Conservation (phyloP, 2,329 filamentous ascomycete genomes). For the Ophiostoma perfectum region DNA sequence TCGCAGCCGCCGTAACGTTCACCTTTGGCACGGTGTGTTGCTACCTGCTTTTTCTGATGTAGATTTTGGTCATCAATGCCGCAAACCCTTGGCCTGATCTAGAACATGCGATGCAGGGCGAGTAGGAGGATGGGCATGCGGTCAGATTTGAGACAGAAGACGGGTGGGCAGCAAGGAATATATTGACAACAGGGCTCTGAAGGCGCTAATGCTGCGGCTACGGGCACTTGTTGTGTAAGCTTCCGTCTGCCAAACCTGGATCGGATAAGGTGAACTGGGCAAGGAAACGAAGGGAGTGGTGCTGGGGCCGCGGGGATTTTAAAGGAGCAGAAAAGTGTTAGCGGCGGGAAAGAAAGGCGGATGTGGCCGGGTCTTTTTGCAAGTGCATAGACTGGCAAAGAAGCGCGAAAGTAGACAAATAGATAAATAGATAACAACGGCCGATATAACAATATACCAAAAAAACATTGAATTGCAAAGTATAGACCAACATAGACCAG, state of each 20-base stretch:
- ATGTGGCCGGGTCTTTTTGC: slow-evolving; percentile 1
- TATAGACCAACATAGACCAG: background rate
- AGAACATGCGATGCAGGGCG: too few relatives aligned
- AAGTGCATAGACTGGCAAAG: background rate
- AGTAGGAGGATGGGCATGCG: too few relatives aligned
- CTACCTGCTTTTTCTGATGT: too few relatives aligned
- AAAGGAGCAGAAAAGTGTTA: slow-evolving; percentile 3
- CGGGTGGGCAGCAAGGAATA: background rate
- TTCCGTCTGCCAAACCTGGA: background rate
- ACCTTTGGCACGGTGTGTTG: too few relatives aligned
- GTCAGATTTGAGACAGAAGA: too few relatives aligned
- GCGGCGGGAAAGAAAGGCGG: slow-evolving; percentile 8
- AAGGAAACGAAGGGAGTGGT: background rate
- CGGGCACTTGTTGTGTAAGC: background rate
- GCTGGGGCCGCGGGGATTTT: slow-evolving; percentile 4
- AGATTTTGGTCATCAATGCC: too few relatives aligned
- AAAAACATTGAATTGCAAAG: background rate
- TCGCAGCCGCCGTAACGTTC: too few relatives aligned
- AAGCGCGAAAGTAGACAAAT: background rate
- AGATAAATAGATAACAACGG: too few relatives aligned
- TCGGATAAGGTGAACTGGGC: background rate
- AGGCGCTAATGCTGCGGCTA: background rate
- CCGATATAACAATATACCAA: too few relatives aligned
- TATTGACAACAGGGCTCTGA: background rate
- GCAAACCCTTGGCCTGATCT: too few relatives aligned